Conservation (phyloP, 2,329 filamentous ascomycete genomes). For the Diaporthe vexans region DNA sequence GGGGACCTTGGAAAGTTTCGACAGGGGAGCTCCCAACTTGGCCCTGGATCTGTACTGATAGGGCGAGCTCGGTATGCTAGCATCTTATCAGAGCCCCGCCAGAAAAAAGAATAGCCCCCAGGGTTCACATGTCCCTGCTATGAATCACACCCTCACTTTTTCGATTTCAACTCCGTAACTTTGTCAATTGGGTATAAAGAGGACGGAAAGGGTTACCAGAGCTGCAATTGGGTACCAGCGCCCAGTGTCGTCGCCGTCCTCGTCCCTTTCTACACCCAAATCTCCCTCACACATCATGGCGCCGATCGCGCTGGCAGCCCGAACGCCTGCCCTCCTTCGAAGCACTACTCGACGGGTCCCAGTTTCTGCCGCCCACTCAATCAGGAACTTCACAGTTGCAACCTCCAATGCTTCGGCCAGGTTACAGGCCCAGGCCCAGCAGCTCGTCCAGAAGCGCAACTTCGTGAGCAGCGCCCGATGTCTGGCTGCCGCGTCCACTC, state of each 20-base stretch:
- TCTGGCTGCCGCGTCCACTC: constrained; percentile 60
- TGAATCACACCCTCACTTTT: constrained; percentile 37
- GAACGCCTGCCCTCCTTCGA: constrained; percentile 71
- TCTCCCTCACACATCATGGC: constrained; percentile 55
- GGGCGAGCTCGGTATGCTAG: constrained; percentile 27
- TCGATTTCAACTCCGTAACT: constrained; percentile 25
- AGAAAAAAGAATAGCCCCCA: constrained; percentile 32
- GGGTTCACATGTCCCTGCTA: constrained; percentile 27
- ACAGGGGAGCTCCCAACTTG: constrained; percentile 19
- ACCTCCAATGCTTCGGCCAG: constrained; percentile 52
- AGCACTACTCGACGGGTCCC: constrained; percentile 64
- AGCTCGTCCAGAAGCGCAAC: constrained; percentile 60
- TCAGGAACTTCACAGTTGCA: constrained; percentile 58
- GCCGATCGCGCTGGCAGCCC: constrained; percentile 64
- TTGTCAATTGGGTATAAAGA: constrained; percentile 41
- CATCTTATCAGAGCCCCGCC: constrained; percentile 36
- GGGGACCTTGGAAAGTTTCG: constrained; percentile 13
- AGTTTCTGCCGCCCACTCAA: constrained; percentile 58
- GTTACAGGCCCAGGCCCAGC: constrained; percentile 51
- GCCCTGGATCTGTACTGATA: constrained; percentile 19
- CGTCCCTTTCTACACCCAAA: constrained; percentile 43
- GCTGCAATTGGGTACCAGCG: constrained; percentile 37
- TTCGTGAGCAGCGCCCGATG: constrained; percentile 62
- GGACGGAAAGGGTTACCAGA: constrained; percentile 38
- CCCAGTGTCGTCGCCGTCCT: constrained; percentile 37